These are phyloP conservation scores for Trichoderma aggressivum DNA, from an alignment of 2,329 filamentous ascomycete genomes.

Conservation along the genomic window DNA sequence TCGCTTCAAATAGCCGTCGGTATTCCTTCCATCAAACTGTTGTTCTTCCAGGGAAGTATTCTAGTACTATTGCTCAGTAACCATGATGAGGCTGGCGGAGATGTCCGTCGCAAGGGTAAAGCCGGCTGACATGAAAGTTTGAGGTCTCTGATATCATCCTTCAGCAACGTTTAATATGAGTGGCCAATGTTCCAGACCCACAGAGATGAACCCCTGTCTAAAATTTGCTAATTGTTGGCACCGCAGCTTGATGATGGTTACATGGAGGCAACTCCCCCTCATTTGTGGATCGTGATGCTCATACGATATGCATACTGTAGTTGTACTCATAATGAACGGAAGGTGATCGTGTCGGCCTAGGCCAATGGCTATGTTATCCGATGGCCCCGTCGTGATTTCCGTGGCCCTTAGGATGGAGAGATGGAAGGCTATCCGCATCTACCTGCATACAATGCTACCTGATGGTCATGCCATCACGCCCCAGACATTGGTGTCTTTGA, in stretches of 20 bases:
- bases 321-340: background rate
- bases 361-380: background rate
- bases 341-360: background rate
- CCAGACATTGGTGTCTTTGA: background rate
- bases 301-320: background rate
- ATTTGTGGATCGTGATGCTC: slow-evolving; percentile 1
- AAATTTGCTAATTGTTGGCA: background rate
- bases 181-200: background rate
- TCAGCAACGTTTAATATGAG: background rate
- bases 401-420: background rate
- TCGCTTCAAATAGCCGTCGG: slow-evolving; percentile 13
- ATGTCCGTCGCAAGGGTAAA: background rate
- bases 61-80: background rate
- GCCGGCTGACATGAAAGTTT: background rate
- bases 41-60: background rate
- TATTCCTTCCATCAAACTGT: background rate
- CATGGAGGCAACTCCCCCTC: background rate
- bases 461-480: background rate
- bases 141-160: background rate
- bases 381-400: background rate
- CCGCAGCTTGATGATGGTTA: background rate
- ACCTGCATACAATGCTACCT: background rate
- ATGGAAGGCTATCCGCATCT: background rate
- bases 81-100: background rate
- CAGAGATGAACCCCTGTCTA: background rate